These are phyloP conservation scores for Rhodamnia rubescens DNA, from an alignment of 345 rosid genomes.

Conservation along the genomic window DNA sequence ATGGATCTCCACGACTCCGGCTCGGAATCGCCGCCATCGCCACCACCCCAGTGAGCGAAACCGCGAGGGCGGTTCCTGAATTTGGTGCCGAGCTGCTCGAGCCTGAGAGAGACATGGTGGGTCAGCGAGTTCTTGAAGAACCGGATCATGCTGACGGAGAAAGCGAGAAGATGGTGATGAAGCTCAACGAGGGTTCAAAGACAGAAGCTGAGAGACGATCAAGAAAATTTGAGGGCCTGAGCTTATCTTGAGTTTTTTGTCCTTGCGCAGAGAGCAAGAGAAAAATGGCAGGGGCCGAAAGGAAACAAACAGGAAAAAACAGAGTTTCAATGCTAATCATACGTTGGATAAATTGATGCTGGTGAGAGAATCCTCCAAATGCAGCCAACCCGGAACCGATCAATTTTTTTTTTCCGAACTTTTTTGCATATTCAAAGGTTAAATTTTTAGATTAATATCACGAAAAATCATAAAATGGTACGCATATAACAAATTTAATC, in stretches of 20 bases:
- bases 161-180: background rate
- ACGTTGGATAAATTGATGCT: too few relatives aligned
- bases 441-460: too few relatives aligned
- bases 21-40: background rate
- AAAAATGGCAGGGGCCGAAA: background rate
- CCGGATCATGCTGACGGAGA: conserved; percentile 2
- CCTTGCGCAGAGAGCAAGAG: background rate
- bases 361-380: background rate
- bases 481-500: too few relatives aligned
- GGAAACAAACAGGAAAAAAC: background rate
- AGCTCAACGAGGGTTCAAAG: background rate
- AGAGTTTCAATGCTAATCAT: background rate
- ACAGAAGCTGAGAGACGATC: background rate
- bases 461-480: too few relatives aligned
- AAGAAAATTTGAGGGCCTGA: background rate
- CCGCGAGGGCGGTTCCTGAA: background rate
- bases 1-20: conserved; percentile 27
- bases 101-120: background rate
- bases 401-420: too few relatives aligned
- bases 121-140: conserved; percentile 5
- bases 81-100: background rate
- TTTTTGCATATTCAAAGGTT: too few relatives aligned
- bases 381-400: background rate
- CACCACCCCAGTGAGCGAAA: background rate
- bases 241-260: background rate